Evolutionary conservation across 78 protist genomes (phyloP), one percentile per base, ranked within the genome.

Genomic region (Thecamonas trahens): DNA sequence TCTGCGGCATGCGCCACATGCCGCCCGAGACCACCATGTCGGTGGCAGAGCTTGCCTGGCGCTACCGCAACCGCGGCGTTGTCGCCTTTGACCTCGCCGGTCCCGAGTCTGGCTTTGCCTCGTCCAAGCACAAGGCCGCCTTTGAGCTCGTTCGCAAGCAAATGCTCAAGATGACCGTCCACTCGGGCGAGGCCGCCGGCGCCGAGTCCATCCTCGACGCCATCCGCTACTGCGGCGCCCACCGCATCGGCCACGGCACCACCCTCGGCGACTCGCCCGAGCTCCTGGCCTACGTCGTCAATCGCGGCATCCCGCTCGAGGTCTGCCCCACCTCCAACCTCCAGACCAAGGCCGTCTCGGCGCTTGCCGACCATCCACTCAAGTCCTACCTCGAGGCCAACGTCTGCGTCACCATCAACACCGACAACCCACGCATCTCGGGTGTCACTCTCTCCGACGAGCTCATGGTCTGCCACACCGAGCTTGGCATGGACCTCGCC

Each of bases 211-310:
- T 88, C 22, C 55, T 58, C 2, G 94, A 87, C 57, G 55, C 85
- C 26, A 75, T 89, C 50, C 72, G 72, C 28, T 45, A 75, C 52
- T 86, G 91, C 72, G 91, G 91, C 17, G 88, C 89, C 26, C 80
- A 86, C 49, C 70, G 93, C 29, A 82, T 89, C 57, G 94, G 94
- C 0, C 94, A 89, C 67, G 94, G 94, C 31, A 72, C 76, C 55
- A 74, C 28, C 28, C 55, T 62, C 64, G 66, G 37, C 31, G 88
- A 55, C 50, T 63, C 80, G 53, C 67, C 42, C 7, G 63, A 7
- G 9, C 37, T 80, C 11, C 26, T 64, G 13, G 11, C 2, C 5
- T 49, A 24, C 38, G 74, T 76, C 2, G 54, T 80, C 14, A 58
- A 74, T 13, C 47, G 58, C 14, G 50, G 64, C 35, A 61, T 89